Evolutionary conservation across 345 rosid genomes (phyloP), one percentile per base, ranked within the genome.

Genomic region (Melaleuca alternifolia): DNA sequence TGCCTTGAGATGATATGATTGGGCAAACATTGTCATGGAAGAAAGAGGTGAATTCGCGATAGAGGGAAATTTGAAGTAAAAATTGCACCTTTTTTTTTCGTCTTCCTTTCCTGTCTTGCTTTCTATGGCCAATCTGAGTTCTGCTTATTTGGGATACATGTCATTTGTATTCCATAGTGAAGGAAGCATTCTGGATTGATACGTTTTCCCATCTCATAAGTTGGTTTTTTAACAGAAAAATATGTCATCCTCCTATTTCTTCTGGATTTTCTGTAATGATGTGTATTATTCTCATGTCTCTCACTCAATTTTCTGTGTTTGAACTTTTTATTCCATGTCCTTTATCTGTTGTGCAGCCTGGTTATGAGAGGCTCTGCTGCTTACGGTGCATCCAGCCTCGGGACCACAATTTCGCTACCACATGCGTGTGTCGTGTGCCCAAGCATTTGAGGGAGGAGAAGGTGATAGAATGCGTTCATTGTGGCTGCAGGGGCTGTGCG

Each of bases 291-390:
- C 81, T 71, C 1, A 5, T 0, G 7, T 83, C 44, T 28, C 16
- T 53, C 56, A 15, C 84, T 28, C 12, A 5, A 50, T 83, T 48
- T 0, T 83, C 46, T 30, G 33, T 1, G 20, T 51, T 6, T 20
- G 6, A 50, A n/a, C 52, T 44, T 15, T 81, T 24, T 16, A 83
- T 52, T 52, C 12, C 20, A 7, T 51, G 9, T 61, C 84, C 13
- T 87, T 51, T 37, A 61, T 86, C 53, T 51, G 53, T 86, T 83
- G 85, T 92, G 90, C 94, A 97, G 98, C 92, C 95, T 12, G 97
- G 96, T 16, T 96, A 96, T 82, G 99, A 97, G 85, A 94, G 95
- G 9, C 89, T 97, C 26, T 96, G 98, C 89, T 95, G 99, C 93
- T 88, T 96, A 85, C 91, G 93, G 10, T 96, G 97, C 92, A 96